These are phyloP conservation scores for Aspergillus aculeatinus DNA, from an alignment of 2,329 filamentous ascomycete genomes.

Conservation along the genomic window DNA sequence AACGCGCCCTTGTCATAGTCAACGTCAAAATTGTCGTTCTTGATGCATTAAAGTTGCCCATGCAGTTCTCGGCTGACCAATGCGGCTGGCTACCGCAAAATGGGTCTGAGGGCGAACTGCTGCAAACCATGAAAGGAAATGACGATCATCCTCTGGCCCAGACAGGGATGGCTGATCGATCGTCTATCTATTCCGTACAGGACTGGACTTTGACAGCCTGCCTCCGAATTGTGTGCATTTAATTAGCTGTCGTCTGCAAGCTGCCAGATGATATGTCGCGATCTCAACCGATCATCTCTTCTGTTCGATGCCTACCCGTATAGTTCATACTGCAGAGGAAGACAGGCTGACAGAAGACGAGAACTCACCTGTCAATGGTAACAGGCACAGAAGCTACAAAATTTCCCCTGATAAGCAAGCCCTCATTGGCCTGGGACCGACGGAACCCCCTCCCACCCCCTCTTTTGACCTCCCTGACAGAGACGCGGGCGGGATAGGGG, in stretches of 20 bases:
- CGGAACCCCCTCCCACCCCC: not conserved
- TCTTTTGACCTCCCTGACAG: not conserved
- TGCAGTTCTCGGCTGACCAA: not conserved
- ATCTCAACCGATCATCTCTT: not conserved
- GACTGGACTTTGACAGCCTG: not conserved
- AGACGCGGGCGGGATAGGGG: not conserved
- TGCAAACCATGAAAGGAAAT: slow-evolving; percentile 3
- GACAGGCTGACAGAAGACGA: not conserved
- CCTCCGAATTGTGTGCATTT: not conserved
- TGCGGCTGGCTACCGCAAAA: not conserved
- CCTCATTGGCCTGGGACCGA: not conserved
- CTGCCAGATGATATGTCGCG: not conserved
- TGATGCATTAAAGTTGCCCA: not conserved
- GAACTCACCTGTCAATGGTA: not conserved
- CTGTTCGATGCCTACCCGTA: not conserved
- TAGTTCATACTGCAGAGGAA: too few species aligned
- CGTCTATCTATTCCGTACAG: not conserved
- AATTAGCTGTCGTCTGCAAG: not conserved
- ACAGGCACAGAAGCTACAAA: not conserved
- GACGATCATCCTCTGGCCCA: slow-evolving; percentile 7
- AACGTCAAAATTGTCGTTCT: not conserved
- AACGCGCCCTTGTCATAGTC: not conserved
- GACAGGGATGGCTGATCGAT: slow-evolving; percentile 1
- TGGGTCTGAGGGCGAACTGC: slow-evolving; percentile 1
- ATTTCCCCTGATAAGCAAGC: not conserved